These are phyloP conservation scores for Xylaria sp. DNA, from an alignment of 2,329 filamentous ascomycete species.

Conservation along the genomic window DNA sequence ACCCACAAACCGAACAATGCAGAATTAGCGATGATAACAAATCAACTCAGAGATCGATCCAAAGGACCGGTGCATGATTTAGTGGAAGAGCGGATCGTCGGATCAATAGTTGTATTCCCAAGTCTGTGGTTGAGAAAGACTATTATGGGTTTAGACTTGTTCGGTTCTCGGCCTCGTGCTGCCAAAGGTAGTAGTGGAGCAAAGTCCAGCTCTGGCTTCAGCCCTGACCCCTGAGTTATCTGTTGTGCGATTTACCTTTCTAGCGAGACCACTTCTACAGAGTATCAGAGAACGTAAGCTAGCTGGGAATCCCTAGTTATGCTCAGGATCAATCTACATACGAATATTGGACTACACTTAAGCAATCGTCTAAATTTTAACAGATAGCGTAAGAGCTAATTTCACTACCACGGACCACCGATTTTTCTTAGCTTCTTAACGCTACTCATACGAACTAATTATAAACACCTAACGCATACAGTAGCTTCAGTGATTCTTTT, in stretches of 20 bases:
- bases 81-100: slow-evolving; percentile 12
- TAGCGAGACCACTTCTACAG: not conserved
- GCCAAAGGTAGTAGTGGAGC: slow-evolving; percentile 1
- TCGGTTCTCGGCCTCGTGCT: slow-evolving; percentile 3
- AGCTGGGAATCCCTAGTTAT: slow-evolving; percentile 1
- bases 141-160: slow-evolving; percentile 10
- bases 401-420: not conserved
- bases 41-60: slow-evolving; percentile 8
- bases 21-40: not conserved
- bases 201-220: slow-evolving; percentile 4
- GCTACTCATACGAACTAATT: not conserved
- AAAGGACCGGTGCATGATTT: slow-evolving; percentile 9
- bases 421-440: not conserved
- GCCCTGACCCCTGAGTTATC: slow-evolving; percentile 12
- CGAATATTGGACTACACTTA: not conserved
- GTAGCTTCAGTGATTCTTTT: not conserved
- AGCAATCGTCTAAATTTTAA: not conserved
- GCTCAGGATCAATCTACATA: not conserved
- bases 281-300: not conserved
- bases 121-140: not conserved
- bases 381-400: not conserved
- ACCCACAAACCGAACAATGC: not conserved
- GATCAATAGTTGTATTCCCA: slow-evolving; percentile 5
- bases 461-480: not conserved
- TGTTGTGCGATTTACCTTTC: not conserved